These are phyloP conservation scores for Rosellinia necatrix DNA, from an alignment of 2,329 filamentous ascomycete species.

Conservation along the genomic window DNA sequence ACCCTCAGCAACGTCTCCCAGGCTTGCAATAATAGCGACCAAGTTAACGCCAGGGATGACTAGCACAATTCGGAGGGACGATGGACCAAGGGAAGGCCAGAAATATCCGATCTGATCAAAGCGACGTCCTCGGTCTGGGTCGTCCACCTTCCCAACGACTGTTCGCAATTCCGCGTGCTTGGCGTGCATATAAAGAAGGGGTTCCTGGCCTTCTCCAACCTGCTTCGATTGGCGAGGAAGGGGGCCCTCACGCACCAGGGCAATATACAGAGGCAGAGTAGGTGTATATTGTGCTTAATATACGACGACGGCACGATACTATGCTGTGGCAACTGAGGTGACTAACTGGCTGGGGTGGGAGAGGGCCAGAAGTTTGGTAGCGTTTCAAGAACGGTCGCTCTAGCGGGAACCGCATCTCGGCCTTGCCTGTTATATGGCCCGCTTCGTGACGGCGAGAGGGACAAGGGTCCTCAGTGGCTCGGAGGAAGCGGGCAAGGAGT, in stretches of 20 bases:
- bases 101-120: constrained; percentile 44
- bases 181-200: constrained; percentile 46
- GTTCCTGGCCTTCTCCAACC: constrained; percentile 39
- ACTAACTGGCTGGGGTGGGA: constrained; percentile 35
- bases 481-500: constrained; percentile 32
- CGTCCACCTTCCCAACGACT: constrained; percentile 37
- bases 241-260: constrained; percentile 42
- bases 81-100: constrained; percentile 47
- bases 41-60: constrained; percentile 36
- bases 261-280: constrained; percentile 49
- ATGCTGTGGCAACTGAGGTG: constrained; percentile 31
- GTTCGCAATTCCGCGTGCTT: constrained; percentile 44
- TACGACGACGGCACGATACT: constrained; percentile 44
- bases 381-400: constrained; percentile 31
- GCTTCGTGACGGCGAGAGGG: constrained; percentile 32
- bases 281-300: constrained; percentile 51
- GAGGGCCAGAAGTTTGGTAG: constrained; percentile 35
- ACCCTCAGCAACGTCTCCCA: constrained; percentile 32
- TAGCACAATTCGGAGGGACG: constrained; percentile 43
- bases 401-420: constrained; percentile 33
- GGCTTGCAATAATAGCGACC: constrained; percentile 39
- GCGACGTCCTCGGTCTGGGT: constrained; percentile 35
- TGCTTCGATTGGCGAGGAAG: constrained; percentile 44
- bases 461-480: constrained; percentile 35
- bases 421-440: constrained; percentile 37